Evolutionary conservation across 306 rosid species (phyloP).

Genomic region (Hippophae gyantsensis): DNA sequence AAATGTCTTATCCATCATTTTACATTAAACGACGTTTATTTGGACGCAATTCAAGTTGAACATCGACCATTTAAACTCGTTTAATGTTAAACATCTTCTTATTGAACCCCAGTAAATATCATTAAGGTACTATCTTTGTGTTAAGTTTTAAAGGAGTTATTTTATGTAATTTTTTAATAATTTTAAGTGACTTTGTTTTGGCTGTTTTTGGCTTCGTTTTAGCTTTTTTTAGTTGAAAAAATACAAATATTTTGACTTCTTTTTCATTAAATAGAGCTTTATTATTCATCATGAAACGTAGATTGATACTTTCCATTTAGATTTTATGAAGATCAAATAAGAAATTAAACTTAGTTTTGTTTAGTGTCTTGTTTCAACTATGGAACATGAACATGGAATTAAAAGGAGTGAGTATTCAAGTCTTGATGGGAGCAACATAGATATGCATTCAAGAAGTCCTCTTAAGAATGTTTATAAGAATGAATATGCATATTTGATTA

Average conservation of each 20-base stretch:
- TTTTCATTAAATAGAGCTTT: too few species aligned
- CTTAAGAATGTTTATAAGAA: neutral
- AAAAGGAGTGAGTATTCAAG: conserved; percentile 8
- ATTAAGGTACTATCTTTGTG: neutral
- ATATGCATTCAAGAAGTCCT: conserved; percentile 23
- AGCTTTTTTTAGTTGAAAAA: too few species aligned
- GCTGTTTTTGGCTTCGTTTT: too few species aligned
- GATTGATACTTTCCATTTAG: too few species aligned
- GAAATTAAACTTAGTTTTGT: neutral
- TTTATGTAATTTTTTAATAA: too few species aligned
- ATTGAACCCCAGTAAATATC: neutral
- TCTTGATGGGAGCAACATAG: conserved; percentile 18
- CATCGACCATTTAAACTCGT: too few species aligned
- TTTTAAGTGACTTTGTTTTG: neutral
- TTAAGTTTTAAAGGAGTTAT: neutral
- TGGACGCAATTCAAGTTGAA: too few species aligned
- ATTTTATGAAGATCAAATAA: conserved; percentile 1
- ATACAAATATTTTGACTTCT: too few species aligned
- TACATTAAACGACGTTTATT: too few species aligned
- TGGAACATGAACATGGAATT: conserved; percentile 18
- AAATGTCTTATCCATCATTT: too few species aligned
- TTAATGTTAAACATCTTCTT: neutral
- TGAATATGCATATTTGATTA: neutral
- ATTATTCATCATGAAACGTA: too few species aligned
- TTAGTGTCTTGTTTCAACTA: conserved; percentile 10